A percentile compares a stretch with the other conserved stretches of the same genome.
Evolutionary conservation across 2,329 filamentous ascomycete species (phyloP).

Genomic region (Gliomastix tumulicola): DNA sequence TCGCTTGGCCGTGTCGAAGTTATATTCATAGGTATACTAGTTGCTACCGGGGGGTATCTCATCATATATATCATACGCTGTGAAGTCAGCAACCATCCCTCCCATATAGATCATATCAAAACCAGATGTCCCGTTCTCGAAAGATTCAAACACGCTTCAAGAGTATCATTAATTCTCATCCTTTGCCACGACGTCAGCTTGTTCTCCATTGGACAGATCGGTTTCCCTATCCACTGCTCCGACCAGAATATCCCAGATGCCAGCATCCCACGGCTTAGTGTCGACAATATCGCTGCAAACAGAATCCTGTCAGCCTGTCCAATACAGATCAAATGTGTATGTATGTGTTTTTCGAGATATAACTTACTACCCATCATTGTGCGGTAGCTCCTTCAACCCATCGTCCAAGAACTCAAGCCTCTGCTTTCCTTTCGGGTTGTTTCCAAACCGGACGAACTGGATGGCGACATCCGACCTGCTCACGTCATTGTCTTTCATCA

Average conservation of each 20-base stretch:
- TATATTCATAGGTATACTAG: too few relatives aligned
- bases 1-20: too few relatives aligned
- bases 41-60: too few relatives aligned
- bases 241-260: neutral
- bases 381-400: neutral
- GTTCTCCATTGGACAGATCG: too few relatives aligned
- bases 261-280: neutral
- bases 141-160: too few relatives aligned
- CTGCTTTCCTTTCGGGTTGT: neutral
- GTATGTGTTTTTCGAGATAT: neutral
- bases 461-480: neutral
- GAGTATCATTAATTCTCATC: too few relatives aligned
- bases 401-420: neutral
- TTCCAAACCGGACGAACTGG: neutral
- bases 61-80: too few relatives aligned
- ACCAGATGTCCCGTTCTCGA: too few relatives aligned
- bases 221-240: neutral
- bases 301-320: too few relatives aligned
- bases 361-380: neutral
- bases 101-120: too few relatives aligned
- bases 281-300: neutral
- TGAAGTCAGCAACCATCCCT: too few relatives aligned
- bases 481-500: neutral
- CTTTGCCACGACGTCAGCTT: too few relatives aligned
- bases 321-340: neutral